Base-by-base conservation (phyloP, 371 early-diverging fungal genomes). In the Umbelopsis sp. region DNA sequence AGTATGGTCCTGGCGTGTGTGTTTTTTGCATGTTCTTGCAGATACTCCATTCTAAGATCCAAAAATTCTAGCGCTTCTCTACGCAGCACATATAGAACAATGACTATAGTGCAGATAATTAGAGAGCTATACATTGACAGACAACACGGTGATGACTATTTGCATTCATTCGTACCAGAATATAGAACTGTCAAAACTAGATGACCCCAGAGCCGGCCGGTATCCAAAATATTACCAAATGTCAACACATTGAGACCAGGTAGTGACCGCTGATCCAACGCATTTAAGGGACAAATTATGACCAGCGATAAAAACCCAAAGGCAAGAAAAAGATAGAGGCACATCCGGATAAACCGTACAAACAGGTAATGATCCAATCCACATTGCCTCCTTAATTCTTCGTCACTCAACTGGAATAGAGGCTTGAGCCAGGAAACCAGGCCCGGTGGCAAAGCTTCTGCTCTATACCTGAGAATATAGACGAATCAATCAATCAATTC, bases 311-410 rank as follows among this genome's bases (percentile, higher is more conserved):
- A 38, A 22, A 72, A 12, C 0, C 72, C 29, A 50, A 77, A 77
- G 16, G 45, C 63, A 45, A 69, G 3, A 63, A 77, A 77, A 18
- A 77, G 53, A 53, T 64, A 72, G 35, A 72, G 72, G 4, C 74
- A 74, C 65, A 86, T 75, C 44, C 83, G 74, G 32, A 87, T 70
- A 70, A 84, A 84, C 50, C 87, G 79, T 48, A 89, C 51, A 63
- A 87, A 87, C 84, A 90, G 82, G 75, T 84, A 90, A 7, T 85
- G 79, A 67, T 90, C 90, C 53, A 90, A 72, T 4, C 88, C 88
- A 46, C 80, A 74, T 7, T 78, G 75, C 14, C 75, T 70, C 37
- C 87, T 74, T 8, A 90, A 74, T 25, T 73, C 74, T 20, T 78
- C 74, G 65, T 89, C 89, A 35, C 69, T 66, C 63, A 80, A 68